phyloP scores from a whole-genome alignment of 2,329 filamentous ascomycete genomes.

The Colletotrichum acutatum region DNA sequence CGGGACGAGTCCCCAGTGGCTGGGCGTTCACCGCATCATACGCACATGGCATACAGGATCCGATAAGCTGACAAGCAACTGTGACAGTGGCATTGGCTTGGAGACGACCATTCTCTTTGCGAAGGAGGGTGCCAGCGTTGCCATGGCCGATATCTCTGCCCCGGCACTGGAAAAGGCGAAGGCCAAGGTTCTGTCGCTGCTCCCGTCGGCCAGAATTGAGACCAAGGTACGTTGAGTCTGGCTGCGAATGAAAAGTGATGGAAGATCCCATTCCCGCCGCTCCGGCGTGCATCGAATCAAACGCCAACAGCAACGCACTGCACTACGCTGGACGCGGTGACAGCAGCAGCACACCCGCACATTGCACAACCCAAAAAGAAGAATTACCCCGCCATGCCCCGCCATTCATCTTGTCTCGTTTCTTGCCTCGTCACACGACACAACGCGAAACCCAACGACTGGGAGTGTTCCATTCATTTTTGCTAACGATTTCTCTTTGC shows the following conservation, averaged over 20 bases:
- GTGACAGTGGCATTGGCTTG: slow-evolving; percentile 85
- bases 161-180: slow-evolving; percentile 81
- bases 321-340: no score
- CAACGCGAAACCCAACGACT: background rate
- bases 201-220: slow-evolving; percentile 73
- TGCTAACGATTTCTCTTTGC: background rate
- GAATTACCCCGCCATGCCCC: slow-evolving; percentile 31
- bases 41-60: background rate
- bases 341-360: background rate
- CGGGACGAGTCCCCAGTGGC: background rate
- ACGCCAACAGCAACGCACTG: slow-evolving; percentile 38
- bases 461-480: background rate
- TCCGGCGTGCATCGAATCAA: slow-evolving; percentile 17
- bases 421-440: background rate
- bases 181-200: slow-evolving; percentile 78
- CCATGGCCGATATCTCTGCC: slow-evolving; percentile 87
- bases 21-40: slow-evolving; percentile 9
- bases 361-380: background rate
- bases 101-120: slow-evolving; percentile 92
- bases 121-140: slow-evolving; percentile 85
- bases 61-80: slow-evolving; percentile 25
- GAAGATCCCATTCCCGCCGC: slow-evolving; percentile 16
- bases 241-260: slow-evolving; percentile 22
- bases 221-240: slow-evolving; percentile 56
- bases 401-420: background rate